Conservation (phyloP, 306 rosid genomes). For the Echinosophora koreensis region DNA sequence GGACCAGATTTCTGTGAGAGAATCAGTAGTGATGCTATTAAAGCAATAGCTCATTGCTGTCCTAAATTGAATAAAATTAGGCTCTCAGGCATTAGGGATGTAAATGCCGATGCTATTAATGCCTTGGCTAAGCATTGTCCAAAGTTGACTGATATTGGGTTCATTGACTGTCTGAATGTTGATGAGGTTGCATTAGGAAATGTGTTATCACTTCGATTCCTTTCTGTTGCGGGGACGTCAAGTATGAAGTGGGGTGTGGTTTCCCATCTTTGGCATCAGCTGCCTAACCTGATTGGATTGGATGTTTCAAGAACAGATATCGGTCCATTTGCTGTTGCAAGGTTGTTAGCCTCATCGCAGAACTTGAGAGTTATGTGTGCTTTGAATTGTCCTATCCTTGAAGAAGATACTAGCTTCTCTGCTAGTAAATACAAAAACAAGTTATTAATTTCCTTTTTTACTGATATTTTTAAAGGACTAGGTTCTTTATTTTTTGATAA, state of each 20-base stretch:
- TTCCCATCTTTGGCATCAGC: slow-evolving; percentile 89
- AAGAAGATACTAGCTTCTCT: slow-evolving; percentile 73
- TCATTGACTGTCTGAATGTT: slow-evolving; percentile 89
- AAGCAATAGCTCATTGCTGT: slow-evolving; percentile 88
- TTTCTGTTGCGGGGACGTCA: slow-evolving; percentile 93
- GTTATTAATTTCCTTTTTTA: slow-evolving; percentile 77
- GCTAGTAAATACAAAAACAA: slow-evolving; percentile 78
- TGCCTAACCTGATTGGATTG: slow-evolving; percentile 83
- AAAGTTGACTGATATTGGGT: slow-evolving; percentile 81
- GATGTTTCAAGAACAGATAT: slow-evolving; percentile 98
- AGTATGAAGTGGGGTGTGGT: slow-evolving; percentile 89
- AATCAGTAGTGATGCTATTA: slow-evolving; percentile 98
- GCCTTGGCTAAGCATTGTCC: slow-evolving; percentile 81
- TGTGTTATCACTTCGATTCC: slow-evolving; percentile 76
- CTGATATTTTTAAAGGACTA: slow-evolving; percentile 85
- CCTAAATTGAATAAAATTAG: slow-evolving; percentile 76
- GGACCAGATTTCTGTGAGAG: slow-evolving; percentile 99
- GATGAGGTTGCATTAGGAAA: slow-evolving; percentile 90
- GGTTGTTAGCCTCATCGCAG: slow-evolving; percentile 76
- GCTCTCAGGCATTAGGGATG: slow-evolving; percentile 91
- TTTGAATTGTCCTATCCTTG: slow-evolving; percentile 86
- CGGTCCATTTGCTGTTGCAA: slow-evolving; percentile 75
- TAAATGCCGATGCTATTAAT: slow-evolving; percentile 81
- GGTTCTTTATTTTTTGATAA: slow-evolving; percentile 76
- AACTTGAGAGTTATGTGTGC: slow-evolving; percentile 88